Base-by-base conservation (phyloP, 192 early-diverging fungal species). In the Backusella circina region DNA sequence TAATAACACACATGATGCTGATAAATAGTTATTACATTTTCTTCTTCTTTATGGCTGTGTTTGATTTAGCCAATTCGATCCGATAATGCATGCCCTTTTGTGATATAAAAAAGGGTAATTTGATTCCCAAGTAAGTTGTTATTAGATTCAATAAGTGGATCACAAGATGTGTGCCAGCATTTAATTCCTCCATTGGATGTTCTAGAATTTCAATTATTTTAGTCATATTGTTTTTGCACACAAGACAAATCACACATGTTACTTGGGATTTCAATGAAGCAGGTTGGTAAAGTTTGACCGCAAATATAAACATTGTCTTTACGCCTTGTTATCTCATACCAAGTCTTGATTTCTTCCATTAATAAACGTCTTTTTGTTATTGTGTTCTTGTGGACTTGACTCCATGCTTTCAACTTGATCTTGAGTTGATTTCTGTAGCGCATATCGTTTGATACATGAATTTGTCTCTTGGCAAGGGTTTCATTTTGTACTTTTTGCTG, bases 161-260 rank as follows among this genome's bases (percentile, higher is more conserved):
- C 15, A 86, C 83, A 74, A 86, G 80, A n/a, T 83, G 85, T 31
- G 88, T 77, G 5, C 85, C 83, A 23, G 88, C 82, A 70, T 89
- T 89, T 15, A 88, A 73, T 67, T 86, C 85, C 51, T 88, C 86
- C 33, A 74, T 75, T 18, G 77, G 44, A 39, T 69, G 74, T 41
- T 54, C 77, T 78, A 68, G 21, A 37, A 26, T 38, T n/a, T 33
- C 9, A 16, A 26, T 74, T 38, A 38, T 65, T 65, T 35, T 39
- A 65, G 1, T 2, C 31, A 66, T n/a, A 8, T 39, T 10, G 8
- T 21, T 54, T 38, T 33, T 5, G 33, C 8, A 38, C 32, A 37
- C 15, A 33, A 26, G 7, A 32, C 8, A 26, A 68, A 50, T 10
- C 7, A 9, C 15, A 35, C 26, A 35, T 67, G 64, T 73, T 75